Percentiles rank a stretch among this genome's conserved stretches.
Evolutionary conservation across 768 basidiomycete species (phyloP).

Genomic region (Tulasnella sp.): DNA sequence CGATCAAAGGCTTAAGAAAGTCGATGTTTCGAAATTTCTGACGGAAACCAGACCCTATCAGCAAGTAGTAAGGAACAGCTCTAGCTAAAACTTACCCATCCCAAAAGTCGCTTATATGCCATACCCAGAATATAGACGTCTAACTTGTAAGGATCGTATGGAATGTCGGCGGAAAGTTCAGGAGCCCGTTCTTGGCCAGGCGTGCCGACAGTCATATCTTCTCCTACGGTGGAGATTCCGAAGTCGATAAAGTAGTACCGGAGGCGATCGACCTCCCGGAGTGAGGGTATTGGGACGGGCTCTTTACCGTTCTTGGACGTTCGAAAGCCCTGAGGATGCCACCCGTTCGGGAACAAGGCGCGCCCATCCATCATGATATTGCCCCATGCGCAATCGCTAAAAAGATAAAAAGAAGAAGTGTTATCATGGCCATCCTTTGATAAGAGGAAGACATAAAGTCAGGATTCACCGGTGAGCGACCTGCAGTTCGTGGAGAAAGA

Average conservation of each 20-base stretch:
- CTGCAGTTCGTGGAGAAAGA: conserved; percentile 23
- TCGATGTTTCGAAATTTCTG: too few relatives aligned
- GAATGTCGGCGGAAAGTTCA: conserved; percentile 1
- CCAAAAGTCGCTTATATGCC: neutral
- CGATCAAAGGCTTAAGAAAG: too few relatives aligned
- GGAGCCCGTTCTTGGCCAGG: conserved; percentile 15
- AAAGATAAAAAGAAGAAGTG: neutral
- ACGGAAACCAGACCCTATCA: too few relatives aligned
- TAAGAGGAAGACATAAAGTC: neutral
- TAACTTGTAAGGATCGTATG: conserved; percentile 23
- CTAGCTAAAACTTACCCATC: too few relatives aligned
- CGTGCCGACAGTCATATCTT: neutral
- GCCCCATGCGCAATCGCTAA: conserved; percentile 12
- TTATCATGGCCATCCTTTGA: too few relatives aligned
- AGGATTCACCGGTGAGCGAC: conserved; percentile 18
- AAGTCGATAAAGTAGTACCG: conserved; percentile 26
- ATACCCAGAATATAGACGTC: conserved; percentile 21
- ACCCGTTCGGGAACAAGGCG: conserved; percentile 6
- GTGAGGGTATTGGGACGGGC: too few relatives aligned
- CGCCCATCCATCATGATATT: conserved; percentile 25
- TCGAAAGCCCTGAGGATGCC: conserved; percentile 13
- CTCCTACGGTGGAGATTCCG: neutral
- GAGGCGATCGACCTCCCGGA: neutral
- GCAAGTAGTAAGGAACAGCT: too few relatives aligned
- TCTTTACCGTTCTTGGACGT: too few relatives aligned